Base-by-base conservation (phyloP, 768 basidiomycete genomes). In the Trametes punicea region DNA sequence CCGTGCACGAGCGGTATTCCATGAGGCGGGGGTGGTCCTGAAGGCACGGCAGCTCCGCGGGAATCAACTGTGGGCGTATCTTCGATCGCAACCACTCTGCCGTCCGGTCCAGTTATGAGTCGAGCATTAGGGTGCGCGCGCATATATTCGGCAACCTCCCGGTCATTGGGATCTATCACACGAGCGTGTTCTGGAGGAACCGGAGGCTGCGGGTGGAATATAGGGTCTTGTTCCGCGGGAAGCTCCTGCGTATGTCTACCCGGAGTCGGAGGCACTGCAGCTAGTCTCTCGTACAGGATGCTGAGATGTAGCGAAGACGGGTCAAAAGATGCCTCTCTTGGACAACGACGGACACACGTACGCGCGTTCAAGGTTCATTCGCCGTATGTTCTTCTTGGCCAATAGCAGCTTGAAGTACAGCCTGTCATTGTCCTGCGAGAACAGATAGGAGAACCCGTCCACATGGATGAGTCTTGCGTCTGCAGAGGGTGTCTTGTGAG, bases 351-450 rank as follows among this genome's bases (percentile, higher is more conserved):
- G 31, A 27, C 42, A 58, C 56, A 83, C 90, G 76, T 65, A 93
- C 91, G 90, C 89, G 75, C 91, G 78, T 73, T 93, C 91, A 55
- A 93, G 76, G 71, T 90, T 88, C 82, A 92, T 87, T 38, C 91
- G 80, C 69, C 90, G 89, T 39, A 93, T 90, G 65, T 82, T 86
- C 64, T 85, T 84, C 71, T 88, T 92, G 27, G 90, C 83, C 67
- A 85, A 78, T 26, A 90, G 74, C 33, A 91, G 82, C 70, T 90
- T 89, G 77, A 85, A 83, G 67, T 88, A 82, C 56, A 93, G 79
- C 72, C 86, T 90, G 77, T 93, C 91, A 72, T 93, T 93, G 72
- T 93, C 90, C 91, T 93, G 67, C 38, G 51, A 55, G 48, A 33
- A 57, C 42, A 45, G 13, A 34, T 38, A 21, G 49, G 34, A 31